phyloP scores from a whole-genome alignment of 768 basidiomycete genomes.

The Lyophyllum semitale region DNA sequence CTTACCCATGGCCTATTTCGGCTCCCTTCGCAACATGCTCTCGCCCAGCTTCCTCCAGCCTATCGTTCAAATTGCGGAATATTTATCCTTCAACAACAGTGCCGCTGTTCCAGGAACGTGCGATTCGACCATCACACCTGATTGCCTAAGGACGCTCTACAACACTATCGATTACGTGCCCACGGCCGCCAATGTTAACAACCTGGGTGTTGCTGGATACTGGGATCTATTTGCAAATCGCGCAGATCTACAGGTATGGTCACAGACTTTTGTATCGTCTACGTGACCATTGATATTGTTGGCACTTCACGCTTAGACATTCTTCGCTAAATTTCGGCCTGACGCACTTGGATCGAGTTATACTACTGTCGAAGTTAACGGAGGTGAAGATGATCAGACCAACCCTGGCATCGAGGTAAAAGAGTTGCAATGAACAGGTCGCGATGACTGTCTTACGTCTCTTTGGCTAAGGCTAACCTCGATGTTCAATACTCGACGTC shows the following conservation, averaged over 20 bases:
- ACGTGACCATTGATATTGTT: constrained; percentile 4
- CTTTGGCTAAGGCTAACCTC: constrained; percentile 52
- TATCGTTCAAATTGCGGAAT: constrained; percentile 40
- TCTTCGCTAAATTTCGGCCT: constrained; percentile 49
- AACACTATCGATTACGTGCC: constrained; percentile 49
- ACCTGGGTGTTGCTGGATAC: constrained; percentile 61
- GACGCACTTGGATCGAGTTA: constrained; percentile 47
- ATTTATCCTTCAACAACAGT: constrained; percentile 20
- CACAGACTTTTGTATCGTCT: constrained; percentile 1
- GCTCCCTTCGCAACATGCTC: constrained; percentile 52
- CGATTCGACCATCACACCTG: constrained; percentile 48
- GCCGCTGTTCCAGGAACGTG: constrained; percentile 46
- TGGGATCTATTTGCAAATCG: constrained; percentile 57
- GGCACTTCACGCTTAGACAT: constrained; percentile 43
- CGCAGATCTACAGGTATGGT: constrained; percentile 51
- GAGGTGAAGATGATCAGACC: constrained; percentile 53
- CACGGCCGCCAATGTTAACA: constrained; percentile 41
- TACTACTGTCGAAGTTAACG: constrained; percentile 47
- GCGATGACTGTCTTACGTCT: neutral
- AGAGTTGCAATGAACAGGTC: neutral
- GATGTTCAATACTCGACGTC: constrained; percentile 67
- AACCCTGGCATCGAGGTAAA: constrained; percentile 58
- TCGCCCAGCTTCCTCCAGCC: constrained; percentile 49
- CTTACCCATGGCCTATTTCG: too few species aligned
- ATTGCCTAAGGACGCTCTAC: constrained; percentile 59